phyloP scores from a whole-genome alignment of 305 asterid species.

The Fraxinus latifolia region DNA sequence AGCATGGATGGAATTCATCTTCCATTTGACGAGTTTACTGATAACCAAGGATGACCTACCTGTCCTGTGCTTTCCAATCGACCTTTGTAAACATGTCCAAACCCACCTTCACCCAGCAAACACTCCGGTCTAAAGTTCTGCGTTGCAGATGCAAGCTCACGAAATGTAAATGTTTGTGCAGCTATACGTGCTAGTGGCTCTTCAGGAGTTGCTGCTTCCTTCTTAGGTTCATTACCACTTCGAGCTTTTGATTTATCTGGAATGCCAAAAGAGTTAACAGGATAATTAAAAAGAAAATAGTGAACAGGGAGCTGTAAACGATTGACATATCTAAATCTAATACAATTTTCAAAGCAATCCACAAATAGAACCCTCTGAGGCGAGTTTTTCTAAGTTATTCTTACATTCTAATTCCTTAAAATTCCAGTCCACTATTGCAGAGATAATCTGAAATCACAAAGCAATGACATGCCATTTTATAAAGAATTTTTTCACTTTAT shows the following conservation, averaged over 20 bases:
- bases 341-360: neutral
- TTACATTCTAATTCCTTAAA: neutral
- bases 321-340: neutral
- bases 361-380: neutral
- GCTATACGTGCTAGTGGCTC: slow-evolving; percentile 75
- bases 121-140: slow-evolving; percentile 77
- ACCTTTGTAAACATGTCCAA: slow-evolving; percentile 87
- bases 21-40: neutral
- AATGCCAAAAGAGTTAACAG: neutral
- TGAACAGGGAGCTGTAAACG: neutral
- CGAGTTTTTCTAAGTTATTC: neutral
- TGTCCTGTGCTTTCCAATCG: slow-evolving; percentile 74
- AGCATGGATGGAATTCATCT: neutral
- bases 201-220: slow-evolving; percentile 54
- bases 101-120: slow-evolving; percentile 91
- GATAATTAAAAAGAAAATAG: neutral
- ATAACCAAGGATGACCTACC: slow-evolving; percentile 37
- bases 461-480: slow-evolving; percentile 1
- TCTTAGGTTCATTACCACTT: slow-evolving; percentile 59
- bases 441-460: neutral
- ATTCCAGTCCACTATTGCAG: neutral
- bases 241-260: slow-evolving; percentile 70
- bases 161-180: slow-evolving; percentile 89
- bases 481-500: neutral
- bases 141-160: slow-evolving; percentile 94